Percentiles rank a stretch among this genome's conserved stretches.
These are phyloP conservation scores for Fusarium sp. DNA, from an alignment of 2,329 filamentous ascomycete species.

Conservation along the genomic window DNA sequence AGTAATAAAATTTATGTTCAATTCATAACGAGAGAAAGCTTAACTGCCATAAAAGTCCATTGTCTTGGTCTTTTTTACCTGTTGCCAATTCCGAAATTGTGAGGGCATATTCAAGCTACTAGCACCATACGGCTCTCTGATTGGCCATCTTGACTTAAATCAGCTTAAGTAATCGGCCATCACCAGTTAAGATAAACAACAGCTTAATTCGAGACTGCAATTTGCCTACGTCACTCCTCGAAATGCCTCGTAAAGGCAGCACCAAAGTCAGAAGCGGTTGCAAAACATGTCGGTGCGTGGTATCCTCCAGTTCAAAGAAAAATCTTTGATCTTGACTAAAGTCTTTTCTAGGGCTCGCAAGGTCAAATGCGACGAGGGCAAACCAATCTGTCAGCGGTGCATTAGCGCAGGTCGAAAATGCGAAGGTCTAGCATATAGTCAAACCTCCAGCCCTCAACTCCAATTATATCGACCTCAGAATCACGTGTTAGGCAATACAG, in stretches of 20 bases:
- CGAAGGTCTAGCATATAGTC: conserved; percentile 2
- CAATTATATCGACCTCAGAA: conserved; percentile 9
- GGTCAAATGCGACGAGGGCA: conserved; percentile 20
- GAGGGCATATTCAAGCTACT: no score
- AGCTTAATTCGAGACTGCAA: not conserved
- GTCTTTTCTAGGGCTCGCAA: conserved; percentile 7
- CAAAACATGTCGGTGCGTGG: conserved; percentile 12
- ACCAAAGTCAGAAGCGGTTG: conserved; percentile 24
- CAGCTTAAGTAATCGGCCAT: not conserved
- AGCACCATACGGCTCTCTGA: not conserved
- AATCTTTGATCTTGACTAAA: not conserved
- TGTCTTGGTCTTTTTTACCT: no score
- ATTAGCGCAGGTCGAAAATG: conserved; percentile 11
- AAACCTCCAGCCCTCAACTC: not conserved
- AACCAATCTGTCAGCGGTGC: conserved; percentile 17
- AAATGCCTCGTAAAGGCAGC: conserved; percentile 25
- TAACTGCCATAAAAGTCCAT: no score
- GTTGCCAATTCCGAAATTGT: no score
- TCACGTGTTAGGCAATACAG: not conserved
- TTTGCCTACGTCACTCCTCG: not conserved
- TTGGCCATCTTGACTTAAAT: not conserved
- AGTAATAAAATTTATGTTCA: no score
- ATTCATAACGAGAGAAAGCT: no score
- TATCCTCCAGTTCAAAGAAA: no score
- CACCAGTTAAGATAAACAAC: not conserved